Evolutionary conservation across 1,284 basidiomycete genomes (phyloP).

Genomic region (Cutaneotrichosporon cyanovorans): DNA sequence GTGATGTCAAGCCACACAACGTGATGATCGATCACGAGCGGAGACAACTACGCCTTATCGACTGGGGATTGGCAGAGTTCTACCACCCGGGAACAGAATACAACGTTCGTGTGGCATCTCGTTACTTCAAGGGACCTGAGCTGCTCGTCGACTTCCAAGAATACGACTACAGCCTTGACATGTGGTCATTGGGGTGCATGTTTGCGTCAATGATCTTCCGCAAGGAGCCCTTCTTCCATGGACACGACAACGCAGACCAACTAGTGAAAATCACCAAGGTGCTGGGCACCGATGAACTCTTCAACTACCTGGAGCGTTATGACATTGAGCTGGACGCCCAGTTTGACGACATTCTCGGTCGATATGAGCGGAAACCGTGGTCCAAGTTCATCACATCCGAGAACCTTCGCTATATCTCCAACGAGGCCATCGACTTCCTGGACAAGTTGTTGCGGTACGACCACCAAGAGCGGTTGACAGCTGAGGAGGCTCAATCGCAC

Average conservation of each 20-base stretch:
- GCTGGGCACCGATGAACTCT: constrained; percentile 90
- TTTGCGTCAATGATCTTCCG: constrained; percentile 99
- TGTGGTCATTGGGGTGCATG: constrained; percentile 99
- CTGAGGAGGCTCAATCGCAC: constrained; percentile 79
- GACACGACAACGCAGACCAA: constrained; percentile 98
- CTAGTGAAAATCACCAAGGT: constrained; percentile 98
- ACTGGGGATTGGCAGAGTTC: constrained; percentile 98
- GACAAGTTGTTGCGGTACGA: constrained; percentile 92
- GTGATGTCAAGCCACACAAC: constrained; percentile 98
- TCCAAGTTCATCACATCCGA: constrained; percentile 83
- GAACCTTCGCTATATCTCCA: constrained; percentile 95
- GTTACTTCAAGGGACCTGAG: constrained; percentile 98
- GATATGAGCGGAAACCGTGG: constrained; percentile 92
- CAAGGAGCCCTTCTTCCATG: constrained; percentile 99
- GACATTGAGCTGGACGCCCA: constrained; percentile 85
- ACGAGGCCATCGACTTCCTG: constrained; percentile 92
- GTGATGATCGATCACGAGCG: constrained; percentile 99
- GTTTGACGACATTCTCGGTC: constrained; percentile 82
- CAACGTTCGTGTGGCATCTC: constrained; percentile 93
- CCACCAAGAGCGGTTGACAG: constrained; percentile 92
- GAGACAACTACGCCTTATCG: constrained; percentile 91
- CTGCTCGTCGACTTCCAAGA: constrained; percentile 96
- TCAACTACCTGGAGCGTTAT: constrained; percentile 78
- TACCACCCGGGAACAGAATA: constrained; percentile 97
- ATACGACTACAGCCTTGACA: constrained; percentile 92